Percentiles rank a stretch among this genome's conserved stretches.
These are phyloP conservation scores for Pseudofabraea citricarpa DNA, from an alignment of 2,329 filamentous ascomycete genomes.

Conservation along the genomic window DNA sequence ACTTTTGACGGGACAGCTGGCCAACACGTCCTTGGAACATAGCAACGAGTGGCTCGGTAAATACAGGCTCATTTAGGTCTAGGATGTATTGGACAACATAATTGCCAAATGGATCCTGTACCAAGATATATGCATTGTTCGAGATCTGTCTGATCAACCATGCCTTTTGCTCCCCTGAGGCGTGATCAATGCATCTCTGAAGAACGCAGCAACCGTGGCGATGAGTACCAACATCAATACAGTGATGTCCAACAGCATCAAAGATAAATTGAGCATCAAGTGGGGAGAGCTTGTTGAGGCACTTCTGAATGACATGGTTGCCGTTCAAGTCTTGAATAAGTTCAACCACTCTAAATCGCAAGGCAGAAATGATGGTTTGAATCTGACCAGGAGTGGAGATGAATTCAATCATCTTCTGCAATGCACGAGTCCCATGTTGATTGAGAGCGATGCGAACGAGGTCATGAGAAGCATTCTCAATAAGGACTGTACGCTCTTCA, in stretches of 20 bases:
- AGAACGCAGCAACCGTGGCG: constrained; percentile 97
- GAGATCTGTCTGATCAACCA: constrained; percentile 86
- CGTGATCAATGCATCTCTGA: constrained; percentile 97
- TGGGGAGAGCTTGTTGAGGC: constrained; percentile 85
- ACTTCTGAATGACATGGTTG: constrained; percentile 99
- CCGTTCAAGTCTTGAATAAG: constrained; percentile 97
- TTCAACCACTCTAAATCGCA: constrained; percentile 81
- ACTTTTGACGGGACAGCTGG: constrained; percentile 86
- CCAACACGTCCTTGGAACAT: constrained; percentile 72
- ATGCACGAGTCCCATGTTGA: constrained; percentile 90
- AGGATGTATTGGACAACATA: constrained; percentile 99
- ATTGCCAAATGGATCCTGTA: constrained; percentile 97
- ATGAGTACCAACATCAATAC: constrained; percentile 89
- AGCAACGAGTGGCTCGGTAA: constrained; percentile 82
- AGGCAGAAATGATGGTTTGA: constrained; percentile 78
- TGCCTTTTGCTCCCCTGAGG: constrained; percentile 81
- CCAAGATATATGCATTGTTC: constrained; percentile 77
- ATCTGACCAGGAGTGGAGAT: constrained; percentile 83
- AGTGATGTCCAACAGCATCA: constrained; percentile 81
- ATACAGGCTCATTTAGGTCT: constrained; percentile 80
- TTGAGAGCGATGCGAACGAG: constrained; percentile 94
- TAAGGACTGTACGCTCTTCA: constrained; percentile 87
- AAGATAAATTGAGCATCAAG: constrained; percentile 94
- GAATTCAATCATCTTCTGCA: constrained; percentile 99
- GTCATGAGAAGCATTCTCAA: constrained; percentile 81